Conservation (phyloP, 2,329 filamentous ascomycete species). For the Phaeophleospora eucalypticola region DNA sequence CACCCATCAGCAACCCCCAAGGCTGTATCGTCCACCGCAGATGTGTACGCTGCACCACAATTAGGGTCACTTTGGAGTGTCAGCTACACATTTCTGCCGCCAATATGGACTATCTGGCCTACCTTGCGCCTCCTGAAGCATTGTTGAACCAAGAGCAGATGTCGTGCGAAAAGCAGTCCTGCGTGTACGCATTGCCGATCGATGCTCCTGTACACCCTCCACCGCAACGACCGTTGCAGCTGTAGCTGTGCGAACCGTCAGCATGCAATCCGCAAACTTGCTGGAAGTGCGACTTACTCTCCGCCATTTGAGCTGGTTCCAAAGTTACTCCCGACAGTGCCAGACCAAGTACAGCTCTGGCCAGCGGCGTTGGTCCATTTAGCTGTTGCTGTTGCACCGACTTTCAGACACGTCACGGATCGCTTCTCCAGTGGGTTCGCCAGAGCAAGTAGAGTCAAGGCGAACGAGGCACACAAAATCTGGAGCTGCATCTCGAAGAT, state of each 20-base stretch:
- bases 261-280: not conserved
- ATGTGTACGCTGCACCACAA: conserved; percentile 44
- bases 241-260: conserved; percentile 37
- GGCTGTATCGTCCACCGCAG: conserved; percentile 44
- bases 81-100: not conserved
- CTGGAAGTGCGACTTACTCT: conserved; percentile 37
- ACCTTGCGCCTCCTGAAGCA: conserved; percentile 47
- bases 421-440: conserved; percentile 10
- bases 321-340: conserved; percentile 48
- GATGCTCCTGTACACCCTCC: conserved; percentile 43
- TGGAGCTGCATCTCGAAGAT: no score
- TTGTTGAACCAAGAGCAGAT: conserved; percentile 51
- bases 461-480: no score
- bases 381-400: conserved; percentile 43
- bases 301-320: conserved; percentile 40
- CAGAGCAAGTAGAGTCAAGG: not conserved
- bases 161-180: conserved; percentile 51
- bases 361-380: conserved; percentile 45
- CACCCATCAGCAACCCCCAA: conserved; percentile 33
- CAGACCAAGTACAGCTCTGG: conserved; percentile 42
- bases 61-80: conserved; percentile 41
- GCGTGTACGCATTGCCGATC: conserved; percentile 48
- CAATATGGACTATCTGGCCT: not conserved
- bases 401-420: conserved; percentile 35
- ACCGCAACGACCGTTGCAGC: conserved; percentile 49